phyloP scores from a whole-genome alignment of 164 flowering plant species.

The Berberis vulgaris region DNA sequence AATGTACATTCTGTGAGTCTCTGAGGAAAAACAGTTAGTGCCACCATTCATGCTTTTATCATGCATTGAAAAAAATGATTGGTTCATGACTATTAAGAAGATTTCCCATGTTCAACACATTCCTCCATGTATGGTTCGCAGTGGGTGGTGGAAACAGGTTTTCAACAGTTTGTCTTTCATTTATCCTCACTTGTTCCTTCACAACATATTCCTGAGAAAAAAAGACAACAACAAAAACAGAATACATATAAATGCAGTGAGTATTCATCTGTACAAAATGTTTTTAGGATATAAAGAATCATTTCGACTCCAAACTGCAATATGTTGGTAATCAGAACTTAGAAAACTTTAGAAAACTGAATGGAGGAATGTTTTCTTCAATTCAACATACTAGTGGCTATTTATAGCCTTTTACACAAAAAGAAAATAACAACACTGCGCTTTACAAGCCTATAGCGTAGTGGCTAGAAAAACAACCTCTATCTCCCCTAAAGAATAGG shows the following conservation, averaged over 20 bases:
- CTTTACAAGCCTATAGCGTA: too few species aligned
- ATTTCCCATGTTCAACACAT: constrained; percentile 95
- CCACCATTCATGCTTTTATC: constrained; percentile 25
- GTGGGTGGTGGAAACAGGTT: constrained; percentile 69
- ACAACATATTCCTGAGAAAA: constrained; percentile 38
- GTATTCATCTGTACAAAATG: background rate
- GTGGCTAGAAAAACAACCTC: too few species aligned
- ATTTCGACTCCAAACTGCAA: too few species aligned
- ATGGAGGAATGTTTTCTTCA: too few species aligned
- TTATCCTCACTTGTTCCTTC: constrained; percentile 39
- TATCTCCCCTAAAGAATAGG: too few species aligned
- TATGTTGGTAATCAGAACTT: too few species aligned
- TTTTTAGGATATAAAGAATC: too few species aligned
- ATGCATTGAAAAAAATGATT: constrained; percentile 42
- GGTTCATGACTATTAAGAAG: constrained; percentile 98
- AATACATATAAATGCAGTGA: background rate
- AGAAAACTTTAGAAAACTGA: too few species aligned
- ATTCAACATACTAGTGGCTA: too few species aligned
- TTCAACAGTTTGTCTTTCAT: constrained; percentile 53
- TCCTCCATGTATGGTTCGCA: constrained; percentile 94
- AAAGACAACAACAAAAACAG: background rate
- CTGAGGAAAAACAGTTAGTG: constrained; percentile 36
- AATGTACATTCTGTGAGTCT: constrained; percentile 75
- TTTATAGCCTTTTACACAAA: too few species aligned
- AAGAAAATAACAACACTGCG: too few species aligned